Evolutionary conservation across 805 yeast species (phyloP), one percentile per base, ranked within the genome.

Genomic region (Kazachstania taianensis): DNA sequence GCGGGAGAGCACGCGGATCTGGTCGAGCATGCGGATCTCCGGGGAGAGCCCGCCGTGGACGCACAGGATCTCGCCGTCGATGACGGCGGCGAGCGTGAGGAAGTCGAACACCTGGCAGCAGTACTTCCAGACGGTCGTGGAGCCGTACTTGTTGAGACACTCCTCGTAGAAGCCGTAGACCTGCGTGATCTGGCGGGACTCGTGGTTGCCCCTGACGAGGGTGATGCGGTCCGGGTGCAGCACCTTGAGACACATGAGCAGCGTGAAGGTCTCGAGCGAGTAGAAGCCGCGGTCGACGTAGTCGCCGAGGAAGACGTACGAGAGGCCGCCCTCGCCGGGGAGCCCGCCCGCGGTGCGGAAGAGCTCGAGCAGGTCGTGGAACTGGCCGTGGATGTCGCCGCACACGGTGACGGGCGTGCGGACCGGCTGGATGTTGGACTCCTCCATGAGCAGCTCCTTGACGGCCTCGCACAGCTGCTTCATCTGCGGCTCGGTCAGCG

Each of bases 231-330:
- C 71, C 29, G 97, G 94, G 50, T 77, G 83, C 42, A 82, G 80
- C 14, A 86, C 96, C 59, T 89, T 89, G 39, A 89, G 68, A 44
- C 89, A 86, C 96, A 89, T 86, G 48, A 89, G 67, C 43, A 92
- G 64, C 5, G 97, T 89, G 62, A 89, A 87, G 0, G 97, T 89
- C 53, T 89, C 98, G 42, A 89, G 66, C 33, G 92, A 78, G 61
- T 89, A 89, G 59, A 85, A 92, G n/a, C 98, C 98, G 56, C 98
- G 71, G 62, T 89, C 98, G 34, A 89, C 98, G 55, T 89, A 89
- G 59, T 89, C 98, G 26, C 98, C 98, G 48, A 89, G 62, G 49
- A 89, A 89, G 31, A 89, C 73, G 61, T 82, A 89, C 56, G 80
- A 78, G 36, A 80, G 78, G 12, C 12, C 25, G n/a, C n/a, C n/a